Evolutionary conservation across 768 basidiomycete species (phyloP).

Genomic region (Naganishia vaughanmartiniae): DNA sequence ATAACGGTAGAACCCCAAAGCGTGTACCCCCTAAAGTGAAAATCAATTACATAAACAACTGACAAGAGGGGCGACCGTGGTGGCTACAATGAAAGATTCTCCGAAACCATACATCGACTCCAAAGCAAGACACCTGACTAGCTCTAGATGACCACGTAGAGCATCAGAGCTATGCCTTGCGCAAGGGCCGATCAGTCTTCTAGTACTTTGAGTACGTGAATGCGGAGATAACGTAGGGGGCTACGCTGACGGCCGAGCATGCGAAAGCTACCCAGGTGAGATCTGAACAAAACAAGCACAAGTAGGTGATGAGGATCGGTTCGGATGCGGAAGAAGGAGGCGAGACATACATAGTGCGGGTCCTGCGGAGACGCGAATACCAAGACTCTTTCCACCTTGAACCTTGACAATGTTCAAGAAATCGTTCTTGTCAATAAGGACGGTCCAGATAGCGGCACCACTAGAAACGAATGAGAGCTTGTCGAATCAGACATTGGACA

Average conservation of each 20-base stretch:
- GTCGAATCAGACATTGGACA: constrained; percentile 8
- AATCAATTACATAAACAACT: background rate
- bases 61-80: background rate
- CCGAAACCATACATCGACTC: background rate
- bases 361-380: constrained; percentile 42
- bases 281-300: constrained; percentile 33
- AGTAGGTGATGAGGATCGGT: background rate
- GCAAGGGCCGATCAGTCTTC: background rate
- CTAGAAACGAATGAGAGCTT: constrained; percentile 38
- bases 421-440: constrained; percentile 44
- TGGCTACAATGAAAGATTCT: background rate
- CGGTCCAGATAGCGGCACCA: constrained; percentile 49
- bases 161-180: background rate
- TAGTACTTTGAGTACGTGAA: constrained; percentile 40
- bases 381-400: constrained; percentile 34
- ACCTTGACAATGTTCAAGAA: constrained; percentile 42
- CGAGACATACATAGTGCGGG: constrained; percentile 45
- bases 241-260: constrained; percentile 39
- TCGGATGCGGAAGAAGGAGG: background rate
- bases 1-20: too few relatives aligned
- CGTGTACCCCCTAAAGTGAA: background rate
- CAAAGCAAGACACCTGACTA: background rate
- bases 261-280: constrained; percentile 50
- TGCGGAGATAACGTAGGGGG: constrained; percentile 48
- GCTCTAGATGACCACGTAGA: too few relatives aligned